Evolutionary conservation across 176 grass and related monocot species (phyloP), one percentile per base, ranked within the genome.

Genomic region (Rhipidocladum racemiflorum): DNA sequence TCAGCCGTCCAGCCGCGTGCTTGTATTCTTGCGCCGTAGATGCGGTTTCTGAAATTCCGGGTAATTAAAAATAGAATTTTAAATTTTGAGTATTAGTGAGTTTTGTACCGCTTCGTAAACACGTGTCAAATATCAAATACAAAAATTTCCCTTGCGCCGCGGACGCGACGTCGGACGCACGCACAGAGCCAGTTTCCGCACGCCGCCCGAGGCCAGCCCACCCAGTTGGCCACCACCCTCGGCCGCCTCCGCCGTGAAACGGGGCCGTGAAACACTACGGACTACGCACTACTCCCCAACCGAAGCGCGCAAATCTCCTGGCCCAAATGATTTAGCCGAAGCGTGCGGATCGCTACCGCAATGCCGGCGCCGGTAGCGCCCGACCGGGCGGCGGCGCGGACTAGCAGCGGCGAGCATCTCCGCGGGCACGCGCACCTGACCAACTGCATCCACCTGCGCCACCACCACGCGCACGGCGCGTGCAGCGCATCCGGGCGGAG

Each of bases 391-490:
- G 74, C 76, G 65, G 72, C 16, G 45, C 70, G 11, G 55, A 82
- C 54, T 38, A 81, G 75, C 78, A 70, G 73, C 46, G 78, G 69
- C 4, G 84, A 87, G 28, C 96, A 98, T 66, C 76, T 78, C 66
- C 82, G 81, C 6, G 83, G 61, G 6, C 96, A 98, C 62, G 89
- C 88, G 49, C 96, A 95, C 79, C 90, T 98, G 38, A 91, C 92
- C 75, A 95, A 88, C 85, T 93, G 84, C 66, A 88, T 91, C 87
- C 96, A 98, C 83, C 85, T 93, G 85, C 90, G 88, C 70, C 90
- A 87, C 83, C 91, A 95, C 82, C 91, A 88, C 78, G 45, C 74
- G 15, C 80, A 87, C 30, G 30, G 54, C 13, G 62, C 51, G n/a
- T 43, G 20, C 39, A 69, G 50, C 74, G 68, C 75, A 54, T 84